Evolutionary conservation across 2,329 filamentous ascomycete species (phyloP).

Genomic region (Fusarium pseudograminearum): DNA sequence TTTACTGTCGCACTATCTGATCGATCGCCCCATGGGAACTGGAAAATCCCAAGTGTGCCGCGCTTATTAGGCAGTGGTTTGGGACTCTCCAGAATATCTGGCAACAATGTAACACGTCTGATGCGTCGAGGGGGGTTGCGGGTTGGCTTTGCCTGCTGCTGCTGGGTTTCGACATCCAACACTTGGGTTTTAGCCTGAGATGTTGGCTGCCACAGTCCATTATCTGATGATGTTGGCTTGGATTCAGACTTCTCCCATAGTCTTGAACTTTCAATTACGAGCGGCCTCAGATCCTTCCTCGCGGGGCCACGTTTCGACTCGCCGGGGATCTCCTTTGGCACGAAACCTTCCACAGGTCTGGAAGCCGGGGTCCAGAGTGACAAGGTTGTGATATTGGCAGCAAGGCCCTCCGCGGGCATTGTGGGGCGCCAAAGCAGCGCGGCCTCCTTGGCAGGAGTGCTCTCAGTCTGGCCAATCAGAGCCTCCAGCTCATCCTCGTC

Average conservation of each 20-base stretch:
- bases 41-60: conserved; percentile 72
- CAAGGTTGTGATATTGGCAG: conserved; percentile 12
- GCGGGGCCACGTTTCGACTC: conserved; percentile 9
- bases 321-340: conserved; percentile 20
- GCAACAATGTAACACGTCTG: conserved; percentile 69
- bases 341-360: conserved; percentile 25
- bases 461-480: conserved; percentile 28
- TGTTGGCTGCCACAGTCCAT: conserved; percentile 40
- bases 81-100: conserved; percentile 73
- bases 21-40: conserved; percentile 74
- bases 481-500: conserved; percentile 40
- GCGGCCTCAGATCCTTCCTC: conserved; percentile 30
- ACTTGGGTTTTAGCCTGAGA: conserved; percentile 24
- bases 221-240: conserved; percentile 10
- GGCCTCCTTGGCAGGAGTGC: conserved; percentile 34
- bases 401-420: conserved; percentile 24
- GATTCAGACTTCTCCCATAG: conserved; percentile 39
- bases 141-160: conserved; percentile 60
- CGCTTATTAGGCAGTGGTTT: conserved; percentile 68
- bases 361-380: conserved; percentile 43
- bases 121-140: conserved; percentile 66
- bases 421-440: conserved; percentile 41
- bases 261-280: conserved; percentile 40
- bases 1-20: conserved; percentile 66
- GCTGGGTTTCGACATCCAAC: conserved; percentile 44